Base-by-base conservation (phyloP, 805 yeast species). In the Candida multigemmis region DNA sequence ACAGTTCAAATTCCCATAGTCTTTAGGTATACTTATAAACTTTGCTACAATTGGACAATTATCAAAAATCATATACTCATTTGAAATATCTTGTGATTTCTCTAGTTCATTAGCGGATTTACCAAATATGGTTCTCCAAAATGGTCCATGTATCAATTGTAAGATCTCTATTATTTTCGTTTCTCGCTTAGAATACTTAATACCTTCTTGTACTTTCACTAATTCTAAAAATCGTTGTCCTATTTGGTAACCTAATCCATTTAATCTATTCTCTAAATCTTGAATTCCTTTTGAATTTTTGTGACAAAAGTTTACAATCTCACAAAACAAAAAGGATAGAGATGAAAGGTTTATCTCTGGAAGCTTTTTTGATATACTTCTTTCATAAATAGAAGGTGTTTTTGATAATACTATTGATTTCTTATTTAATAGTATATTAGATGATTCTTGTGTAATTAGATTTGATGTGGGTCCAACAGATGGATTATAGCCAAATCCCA, bases 61-160 rank as follows among this genome's bases (percentile, higher is more conserved):
- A 47, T 85, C 95, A 11, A 74, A 74, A 33, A 85, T 80, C 94
- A 85, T 83, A 40, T 65, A 72, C 45, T 71, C 76, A 37, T 77
- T 77, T 32, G 71, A 74, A 30, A 73, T 70, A 15, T 77, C 81
- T 24, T 80, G 81, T 3, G 77, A 68, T 45, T 76, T 75, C 38
- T 85, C 91, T 28, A 85, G 51, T 18, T 74, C 80, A 42, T 83
- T 86, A 12, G 94, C 81, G 0, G 71, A 56, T 37, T 67, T 69
- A 6, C 86, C 89, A 54, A 85, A 85, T 8, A 83, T 48, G 3
- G 75, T 56, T 33, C 62, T 68, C 94, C 94, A 85, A 11, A 85
- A 65, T 3, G 70, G 64, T 1, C 81, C 68, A 38, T 80, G 81
- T 5, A 85, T 72, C 42, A 78, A 81, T 44, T 78, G 85, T 28